These are phyloP conservation scores for Cladosporium colombiae DNA, from an alignment of 2,329 filamentous ascomycete species.

Conservation along the genomic window DNA sequence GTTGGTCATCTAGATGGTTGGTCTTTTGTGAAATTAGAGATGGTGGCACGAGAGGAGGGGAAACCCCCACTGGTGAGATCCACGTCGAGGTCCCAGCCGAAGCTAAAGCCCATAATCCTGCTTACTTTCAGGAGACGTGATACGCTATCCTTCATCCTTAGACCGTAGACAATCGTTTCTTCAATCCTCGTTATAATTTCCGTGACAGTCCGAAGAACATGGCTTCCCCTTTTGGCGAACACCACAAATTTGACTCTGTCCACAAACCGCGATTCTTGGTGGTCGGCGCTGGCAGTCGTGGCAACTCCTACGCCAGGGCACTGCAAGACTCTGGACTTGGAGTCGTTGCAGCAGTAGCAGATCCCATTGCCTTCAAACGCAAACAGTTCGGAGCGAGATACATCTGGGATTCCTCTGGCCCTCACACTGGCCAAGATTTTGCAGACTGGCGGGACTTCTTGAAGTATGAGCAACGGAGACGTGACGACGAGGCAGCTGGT, in stretches of 20 bases:
- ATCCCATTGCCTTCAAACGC: constrained; percentile 78
- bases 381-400: constrained; percentile 67
- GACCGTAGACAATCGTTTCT: background rate
- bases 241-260: background rate
- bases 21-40: too few relatives aligned
- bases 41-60: background rate
- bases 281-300: constrained; percentile 80
- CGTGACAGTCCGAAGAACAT: background rate
- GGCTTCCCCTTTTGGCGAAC: background rate
- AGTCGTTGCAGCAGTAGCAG: constrained; percentile 74
- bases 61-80: background rate
- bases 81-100: too few relatives aligned
- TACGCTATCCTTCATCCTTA: background rate
- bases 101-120: background rate
- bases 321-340: constrained; percentile 66
- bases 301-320: constrained; percentile 70
- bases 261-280: constrained; percentile 63
- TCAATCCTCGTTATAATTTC: background rate
- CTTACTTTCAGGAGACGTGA: constrained; percentile 7
- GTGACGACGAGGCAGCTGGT: constrained; percentile 54
- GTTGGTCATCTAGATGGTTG: too few relatives aligned
- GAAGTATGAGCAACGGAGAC: constrained; percentile 66
- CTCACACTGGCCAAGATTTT: constrained; percentile 65
- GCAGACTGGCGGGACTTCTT: constrained; percentile 73
- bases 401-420: constrained; percentile 61